These are phyloP conservation scores for Cyphellophora attinorum DNA, from an alignment of 2,329 filamentous ascomycete genomes.

Conservation along the genomic window DNA sequence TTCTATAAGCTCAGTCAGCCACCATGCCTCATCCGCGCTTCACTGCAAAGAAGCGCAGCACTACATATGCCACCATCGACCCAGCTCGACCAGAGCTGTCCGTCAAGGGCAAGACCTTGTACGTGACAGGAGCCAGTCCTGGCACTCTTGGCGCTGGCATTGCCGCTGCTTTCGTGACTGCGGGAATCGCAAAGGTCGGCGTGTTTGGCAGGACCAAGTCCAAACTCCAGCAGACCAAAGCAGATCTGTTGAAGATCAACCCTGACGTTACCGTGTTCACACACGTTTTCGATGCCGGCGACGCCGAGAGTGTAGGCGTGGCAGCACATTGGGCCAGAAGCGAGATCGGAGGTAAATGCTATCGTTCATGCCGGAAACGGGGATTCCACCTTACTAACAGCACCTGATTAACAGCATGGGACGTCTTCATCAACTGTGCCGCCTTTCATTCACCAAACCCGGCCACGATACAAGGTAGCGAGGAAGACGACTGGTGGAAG, in stretches of 20 bases:
- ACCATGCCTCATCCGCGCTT: no score
- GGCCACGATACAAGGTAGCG: conserved; percentile 23
- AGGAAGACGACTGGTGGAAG: conserved; percentile 31
- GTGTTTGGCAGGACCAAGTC: conserved; percentile 29
- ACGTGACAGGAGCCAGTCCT: conserved; percentile 46
- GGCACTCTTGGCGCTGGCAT: conserved; percentile 45
- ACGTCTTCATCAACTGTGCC: conserved; percentile 39
- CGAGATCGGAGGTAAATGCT: background rate
- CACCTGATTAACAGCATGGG: no score
- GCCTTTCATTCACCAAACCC: conserved; percentile 25
- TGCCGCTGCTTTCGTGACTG: conserved; percentile 45
- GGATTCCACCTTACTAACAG: no score
- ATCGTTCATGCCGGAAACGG: no score
- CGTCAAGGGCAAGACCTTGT: conserved; percentile 30
- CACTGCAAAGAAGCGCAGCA: conserved; percentile 26
- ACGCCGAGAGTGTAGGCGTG: conserved; percentile 24
- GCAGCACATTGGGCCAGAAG: conserved; percentile 20
- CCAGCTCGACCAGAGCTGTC: conserved; percentile 23
- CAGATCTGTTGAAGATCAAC: conserved; percentile 8
- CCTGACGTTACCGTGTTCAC: conserved; percentile 25
- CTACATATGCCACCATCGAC: conserved; percentile 31
- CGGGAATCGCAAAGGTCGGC: conserved; percentile 35
- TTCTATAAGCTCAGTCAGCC: no score
- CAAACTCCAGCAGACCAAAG: conserved; percentile 21
- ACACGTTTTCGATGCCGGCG: conserved; percentile 35